Evolutionary conservation across 2,329 filamentous ascomycete species (phyloP).

Genomic region (Rutstroemia sp.): DNA sequence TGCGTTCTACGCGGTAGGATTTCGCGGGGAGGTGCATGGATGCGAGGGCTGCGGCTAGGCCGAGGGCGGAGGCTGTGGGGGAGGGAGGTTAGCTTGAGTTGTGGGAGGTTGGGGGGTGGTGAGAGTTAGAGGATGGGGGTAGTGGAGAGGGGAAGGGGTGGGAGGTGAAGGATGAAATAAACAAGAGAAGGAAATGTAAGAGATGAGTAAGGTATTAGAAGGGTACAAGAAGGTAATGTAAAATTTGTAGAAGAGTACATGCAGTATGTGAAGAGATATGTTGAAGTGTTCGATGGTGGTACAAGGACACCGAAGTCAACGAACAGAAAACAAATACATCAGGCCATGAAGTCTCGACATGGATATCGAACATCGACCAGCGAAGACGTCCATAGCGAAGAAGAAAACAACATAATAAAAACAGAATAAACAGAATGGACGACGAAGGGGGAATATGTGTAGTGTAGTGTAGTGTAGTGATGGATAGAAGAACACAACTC

Average conservation of each 20-base stretch:
- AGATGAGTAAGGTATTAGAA: not conserved
- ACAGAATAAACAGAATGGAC: too few relatives aligned
- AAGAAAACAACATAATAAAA: too few relatives aligned
- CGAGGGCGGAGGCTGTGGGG: conserved; percentile 2
- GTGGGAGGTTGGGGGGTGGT: not conserved
- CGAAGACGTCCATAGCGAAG: too few relatives aligned
- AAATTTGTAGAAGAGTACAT: too few relatives aligned
- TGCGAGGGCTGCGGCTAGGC: conserved; percentile 4
- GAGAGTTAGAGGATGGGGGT: not conserved
- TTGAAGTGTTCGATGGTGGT: not conserved
- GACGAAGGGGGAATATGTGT: too few relatives aligned
- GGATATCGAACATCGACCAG: too few relatives aligned
- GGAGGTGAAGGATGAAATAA: not conserved
- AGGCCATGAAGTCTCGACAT: too few relatives aligned
- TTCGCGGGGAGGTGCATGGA: conserved; percentile 8
- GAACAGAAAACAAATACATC: too few relatives aligned
- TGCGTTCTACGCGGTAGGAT: conserved; percentile 5
- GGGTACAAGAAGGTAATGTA: not conserved
- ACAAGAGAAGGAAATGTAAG: not conserved
- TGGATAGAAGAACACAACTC: not conserved
- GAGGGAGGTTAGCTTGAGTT: not conserved
- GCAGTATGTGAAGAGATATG: not conserved
- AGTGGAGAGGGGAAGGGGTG: not conserved
- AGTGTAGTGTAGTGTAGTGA: not conserved
- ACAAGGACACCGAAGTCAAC: not conserved